Base-by-base conservation (phyloP, 2,329 filamentous ascomycete genomes). In the Colletotrichum brevisporum region DNA sequence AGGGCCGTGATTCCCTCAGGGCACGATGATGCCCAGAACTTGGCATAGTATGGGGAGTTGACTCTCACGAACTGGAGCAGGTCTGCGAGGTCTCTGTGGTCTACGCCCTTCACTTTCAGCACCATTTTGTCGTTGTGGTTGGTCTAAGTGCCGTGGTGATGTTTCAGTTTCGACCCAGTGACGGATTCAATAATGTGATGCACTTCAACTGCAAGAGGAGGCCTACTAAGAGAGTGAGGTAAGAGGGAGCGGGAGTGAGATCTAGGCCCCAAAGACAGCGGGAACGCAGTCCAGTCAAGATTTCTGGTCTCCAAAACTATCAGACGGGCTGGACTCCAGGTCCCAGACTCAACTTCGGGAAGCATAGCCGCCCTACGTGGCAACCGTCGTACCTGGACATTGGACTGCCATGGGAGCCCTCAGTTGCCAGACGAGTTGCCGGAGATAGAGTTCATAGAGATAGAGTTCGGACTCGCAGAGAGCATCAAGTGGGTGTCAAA, bases 31-130 rank as follows among this genome's bases (percentile, higher is more conserved):
- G 60, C 39, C 62, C 66, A 69, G n/a, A 24, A 52, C 26, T 52
- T 55, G 36, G 62, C 66, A 12, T 69, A 69, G 36, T 55, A 69
- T 8, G 55, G 45, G 1, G 62, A 69, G 18, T 69, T 66, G 24
- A 47, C 8, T 15, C 45, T 66, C 18, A 66, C 66, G 18, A 66
- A 66, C 12, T 60, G 26, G 16, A 69, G 31, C n/a, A 66, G 26
- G 16, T 66, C 66, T 51, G 55, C 6, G 15, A 69, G 55, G 6
- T n/a, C 12, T 31, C 16, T 6, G 12, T n/a, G 10, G 43, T 12
- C 39, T 16, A 13, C 27, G 9, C 24, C 51, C 8, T 56, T 41
- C 2, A 45, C 15, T 6, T 55, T 41, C 12, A 16, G 3, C 3
- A 53, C 12, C 66, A 69, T 69, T 5, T 47, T 61, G 62, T 9